These are phyloP conservation scores for Escallonia herrerae DNA, from an alignment of 129 eudicot genomes.

Conservation along the genomic window DNA sequence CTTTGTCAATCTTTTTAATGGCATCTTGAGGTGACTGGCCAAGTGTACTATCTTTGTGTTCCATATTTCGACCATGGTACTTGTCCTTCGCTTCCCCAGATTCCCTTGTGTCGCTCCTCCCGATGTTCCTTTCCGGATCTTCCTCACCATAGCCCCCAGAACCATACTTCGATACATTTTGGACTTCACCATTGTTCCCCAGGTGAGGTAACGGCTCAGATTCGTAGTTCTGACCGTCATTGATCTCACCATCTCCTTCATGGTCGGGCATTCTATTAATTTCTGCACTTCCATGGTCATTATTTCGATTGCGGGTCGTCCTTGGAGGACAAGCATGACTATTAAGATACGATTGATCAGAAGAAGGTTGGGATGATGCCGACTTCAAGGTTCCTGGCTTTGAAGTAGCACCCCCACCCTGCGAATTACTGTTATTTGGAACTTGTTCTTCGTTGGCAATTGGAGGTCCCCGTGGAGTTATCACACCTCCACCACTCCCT, in stretches of 20 bases:
- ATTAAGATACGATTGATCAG: conserved; percentile 41
- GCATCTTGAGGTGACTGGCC: conserved; percentile 69
- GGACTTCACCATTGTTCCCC: conserved; percentile 32
- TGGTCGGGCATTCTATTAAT: conserved; percentile 21
- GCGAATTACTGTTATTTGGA: conserved; percentile 35
- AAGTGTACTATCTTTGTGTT: conserved; percentile 28
- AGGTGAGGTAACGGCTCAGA: conserved; percentile 20
- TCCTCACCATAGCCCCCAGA: conserved; percentile 38
- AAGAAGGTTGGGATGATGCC: conserved; percentile 23
- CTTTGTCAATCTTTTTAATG: conserved; percentile 55
- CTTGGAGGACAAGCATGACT: conserved; percentile 40
- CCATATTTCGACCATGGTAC: conserved; percentile 34
- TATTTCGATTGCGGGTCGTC: conserved; percentile 32
- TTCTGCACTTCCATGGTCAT: conserved; percentile 35
- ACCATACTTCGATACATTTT: conserved; percentile 17
- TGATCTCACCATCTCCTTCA: conserved; percentile 41
- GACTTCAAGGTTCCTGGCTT: conserved; percentile 38
- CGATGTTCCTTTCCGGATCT: conserved; percentile 33
- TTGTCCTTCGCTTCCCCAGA: conserved; percentile 41
- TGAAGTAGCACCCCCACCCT: conserved; percentile 26
- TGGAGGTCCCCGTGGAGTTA: conserved; percentile 35
- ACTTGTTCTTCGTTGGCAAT: conserved; percentile 40
- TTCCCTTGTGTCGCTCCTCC: conserved; percentile 26
- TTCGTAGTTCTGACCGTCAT: conserved; percentile 32
- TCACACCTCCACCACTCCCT: conserved; percentile 62